Evolutionary conservation across 352 stramenopile genomes (phyloP).

Genomic region (Phytophthora hibernalis): DNA sequence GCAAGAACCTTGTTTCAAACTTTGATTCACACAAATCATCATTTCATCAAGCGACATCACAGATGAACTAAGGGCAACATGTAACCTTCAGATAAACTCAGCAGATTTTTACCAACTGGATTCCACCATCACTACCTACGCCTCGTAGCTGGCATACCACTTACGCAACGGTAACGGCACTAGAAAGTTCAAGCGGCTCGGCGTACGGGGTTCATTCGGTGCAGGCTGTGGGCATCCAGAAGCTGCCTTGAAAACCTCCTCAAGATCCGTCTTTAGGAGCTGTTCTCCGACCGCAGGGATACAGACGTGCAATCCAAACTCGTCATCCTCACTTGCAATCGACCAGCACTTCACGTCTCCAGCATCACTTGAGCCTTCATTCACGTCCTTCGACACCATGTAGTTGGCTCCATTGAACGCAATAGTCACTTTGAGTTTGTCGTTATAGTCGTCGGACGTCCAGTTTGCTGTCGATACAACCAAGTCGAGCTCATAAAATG

Average conservation of each 20-base stretch:
- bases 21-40: too few species aligned
- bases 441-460: slow-evolving; percentile 4
- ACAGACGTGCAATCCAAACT: slow-evolving; percentile 21
- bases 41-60: too few species aligned
- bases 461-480: slow-evolving; percentile 29
- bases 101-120: too few species aligned
- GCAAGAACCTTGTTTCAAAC: too few species aligned
- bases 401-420: slow-evolving; percentile 24
- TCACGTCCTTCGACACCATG: slow-evolving; percentile 16
- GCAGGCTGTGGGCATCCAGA: slow-evolving; percentile 27
- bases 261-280: slow-evolving; percentile 14
- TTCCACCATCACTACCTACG: neutral
- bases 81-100: too few species aligned
- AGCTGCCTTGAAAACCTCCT: slow-evolving; percentile 23
- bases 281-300: slow-evolving; percentile 3
- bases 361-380: slow-evolving; percentile 4
- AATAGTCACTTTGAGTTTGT: slow-evolving; percentile 21
- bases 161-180: slow-evolving; percentile 40
- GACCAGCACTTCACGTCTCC: slow-evolving; percentile 24
- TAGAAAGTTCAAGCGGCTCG: neutral
- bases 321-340: slow-evolving; percentile 23
- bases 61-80: too few species aligned
- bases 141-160: slow-evolving; percentile 43
- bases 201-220: slow-evolving; percentile 1
- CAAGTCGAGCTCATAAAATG: slow-evolving; percentile 20